Evolutionary conservation across 2,329 filamentous ascomycete species (phyloP).

Genomic region (Fusarium lateritium): DNA sequence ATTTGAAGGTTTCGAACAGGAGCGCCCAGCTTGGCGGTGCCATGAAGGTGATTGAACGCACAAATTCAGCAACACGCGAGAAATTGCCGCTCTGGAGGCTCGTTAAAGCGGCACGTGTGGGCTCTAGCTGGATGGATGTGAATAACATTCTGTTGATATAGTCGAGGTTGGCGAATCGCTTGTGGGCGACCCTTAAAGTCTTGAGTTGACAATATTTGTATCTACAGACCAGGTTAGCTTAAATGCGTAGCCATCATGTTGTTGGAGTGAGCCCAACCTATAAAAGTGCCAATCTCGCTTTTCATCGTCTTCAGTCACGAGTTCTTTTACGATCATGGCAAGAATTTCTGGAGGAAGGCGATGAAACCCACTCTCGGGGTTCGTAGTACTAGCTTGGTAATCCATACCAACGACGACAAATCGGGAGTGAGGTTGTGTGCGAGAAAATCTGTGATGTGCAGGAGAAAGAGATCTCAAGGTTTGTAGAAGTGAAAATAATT

Average conservation of each 20-base stretch:
- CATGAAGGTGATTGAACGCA: background rate
- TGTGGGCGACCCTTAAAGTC: background rate
- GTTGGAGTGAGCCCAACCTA: background rate
- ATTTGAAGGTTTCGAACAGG: background rate
- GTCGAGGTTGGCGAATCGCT: background rate
- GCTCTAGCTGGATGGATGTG: background rate
- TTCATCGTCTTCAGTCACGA: background rate
- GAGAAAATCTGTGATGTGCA: background rate
- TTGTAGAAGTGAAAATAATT: no score
- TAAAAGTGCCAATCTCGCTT: background rate
- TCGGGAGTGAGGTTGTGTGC: no score
- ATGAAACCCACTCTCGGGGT: background rate
- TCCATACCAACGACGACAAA: background rate
- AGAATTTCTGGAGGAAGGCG: background rate
- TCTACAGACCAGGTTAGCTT: background rate
- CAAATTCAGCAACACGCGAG: no score
- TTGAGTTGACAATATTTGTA: background rate
- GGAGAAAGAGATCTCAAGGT: background rate
- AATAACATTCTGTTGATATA: conserved; percentile 5
- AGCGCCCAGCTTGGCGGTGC: conserved; percentile 8
- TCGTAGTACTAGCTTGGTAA: background rate
- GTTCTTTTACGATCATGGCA: background rate
- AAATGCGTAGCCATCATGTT: background rate
- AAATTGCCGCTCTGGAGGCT: no score
- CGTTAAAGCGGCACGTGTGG: no score